Evolutionary conservation across 2,329 filamentous ascomycete genomes (phyloP), one percentile per base, ranked within the genome.

Genomic region (Drechslerella stenobrocha): DNA sequence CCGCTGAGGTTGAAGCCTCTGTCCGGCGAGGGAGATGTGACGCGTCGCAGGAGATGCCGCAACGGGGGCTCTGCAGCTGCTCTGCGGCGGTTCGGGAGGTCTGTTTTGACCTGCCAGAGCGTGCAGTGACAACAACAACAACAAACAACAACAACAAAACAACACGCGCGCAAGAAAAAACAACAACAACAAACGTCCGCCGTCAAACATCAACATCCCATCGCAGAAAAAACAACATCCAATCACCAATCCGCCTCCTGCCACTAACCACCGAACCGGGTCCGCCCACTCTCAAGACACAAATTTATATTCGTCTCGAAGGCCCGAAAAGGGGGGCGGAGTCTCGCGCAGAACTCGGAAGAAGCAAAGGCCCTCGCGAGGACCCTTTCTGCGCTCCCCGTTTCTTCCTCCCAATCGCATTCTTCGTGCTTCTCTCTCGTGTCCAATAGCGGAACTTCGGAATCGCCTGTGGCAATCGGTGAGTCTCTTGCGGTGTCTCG

Each of bases 401-500:
- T 37, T n/a, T n/a, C 8, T 37, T 15, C 34, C 4, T 4, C 15
- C 37, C 37, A 42, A 42, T 42, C 15, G 37, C 37, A 42, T 42
- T 42, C 37, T 42, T 42, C 37, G 6, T 37, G 34, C 6, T 6
- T n/a, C 37, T 18, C 3, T 3, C 15, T n/a, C n/a, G 37, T 42
- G 37, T n/a, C 37, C 37, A 42, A 42, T 42, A 42, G 37, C 37
- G 37, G 37, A 42, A 20, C 37, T 42, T 42, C 37, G 37, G 37
- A 42, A 42, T 18, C 15, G 18, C 9, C 37, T 20, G 37, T 42
- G 37, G 37, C 37, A 42, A 42, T 42, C 22, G 37, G 37, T 42
- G 37, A 42, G 37, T 37, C 34, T 9, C 13, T 37, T 37, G 34
- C 34, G 15, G 11, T 15, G 34, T 15, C 3, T 15, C 15, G 30